Evolutionary conservation across 257 asterid genomes (phyloP), one percentile per base, ranked within the genome.

Genomic region (Catharanthus roseus): DNA sequence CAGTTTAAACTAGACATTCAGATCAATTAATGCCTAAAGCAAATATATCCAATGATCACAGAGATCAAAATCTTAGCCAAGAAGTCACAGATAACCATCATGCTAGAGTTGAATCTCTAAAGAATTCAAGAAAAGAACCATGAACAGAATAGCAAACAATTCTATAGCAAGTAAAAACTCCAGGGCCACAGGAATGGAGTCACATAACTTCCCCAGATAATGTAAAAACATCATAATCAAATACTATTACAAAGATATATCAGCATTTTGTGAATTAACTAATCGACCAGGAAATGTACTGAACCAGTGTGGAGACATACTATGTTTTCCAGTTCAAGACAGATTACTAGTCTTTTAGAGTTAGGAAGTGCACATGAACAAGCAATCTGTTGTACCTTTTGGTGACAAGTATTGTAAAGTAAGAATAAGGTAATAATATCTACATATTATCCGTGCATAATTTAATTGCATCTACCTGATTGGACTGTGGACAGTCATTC

Each of bases 401-500:
- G 26, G 8, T 29, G 21, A 33, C 23, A 53, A 53, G 56, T 18
- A 51, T 12, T 51, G 23, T 41, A 18, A 73, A 24, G 21, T 26
- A 65, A 15, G 50, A 19, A 16, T 18, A 15, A 23, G 23, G 70
- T 16, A 28, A 18, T 45, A 10, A 19, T 51, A 41, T 10, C 26
- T 41, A 53, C 26, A 70, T 28, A 33, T 28, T 50, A 41, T 29
- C 29, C 23, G 6, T 38, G 55, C 45, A 42, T 60, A 29, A 66
- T 31, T 31, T 41, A 67, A 8, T 53, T 42, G 61, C 77, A 72
- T 47, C 78, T 83, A 93, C 97, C 96, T 93, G 99, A 87, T 93
- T 93, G 72, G 91, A 88, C 72, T 93, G 99, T 70, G 99, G 97
- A 70, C 96, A 91, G 82, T 91, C 99, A 73, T 85, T 92, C 96